Evolutionary conservation across 805 yeast genomes (phyloP).

Genomic region (Lachancea fermentati): DNA sequence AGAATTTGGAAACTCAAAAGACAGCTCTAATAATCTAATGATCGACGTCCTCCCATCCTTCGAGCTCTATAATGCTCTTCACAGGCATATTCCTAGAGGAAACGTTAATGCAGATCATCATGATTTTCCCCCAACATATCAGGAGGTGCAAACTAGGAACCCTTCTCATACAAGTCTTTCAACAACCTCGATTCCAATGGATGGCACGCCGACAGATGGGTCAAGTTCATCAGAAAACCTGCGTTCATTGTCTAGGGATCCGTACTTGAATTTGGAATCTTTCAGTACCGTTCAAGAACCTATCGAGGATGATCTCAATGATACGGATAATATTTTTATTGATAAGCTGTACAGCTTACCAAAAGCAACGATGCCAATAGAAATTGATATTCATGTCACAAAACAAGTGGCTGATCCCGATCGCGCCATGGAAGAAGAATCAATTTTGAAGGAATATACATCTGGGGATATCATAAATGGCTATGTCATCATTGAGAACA

Average conservation of each 20-base stretch:
- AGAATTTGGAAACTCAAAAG: slow-evolving; percentile 5
- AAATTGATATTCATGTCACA: slow-evolving; percentile 46
- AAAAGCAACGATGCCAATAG: slow-evolving; percentile 39
- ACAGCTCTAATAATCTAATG: slow-evolving; percentile 14
- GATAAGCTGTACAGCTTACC: slow-evolving; percentile 49
- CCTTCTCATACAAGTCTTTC: slow-evolving; percentile 3
- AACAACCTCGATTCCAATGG: background rate
- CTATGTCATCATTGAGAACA: slow-evolving; percentile 45
- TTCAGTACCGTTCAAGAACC: slow-evolving; percentile 13
- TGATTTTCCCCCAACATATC: slow-evolving; percentile 35
- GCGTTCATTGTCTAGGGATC: background rate
- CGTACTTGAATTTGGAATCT: slow-evolving; percentile 6
- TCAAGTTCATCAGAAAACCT: background rate
- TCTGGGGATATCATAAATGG: slow-evolving; percentile 69
- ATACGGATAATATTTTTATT: slow-evolving; percentile 41
- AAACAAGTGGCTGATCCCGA: slow-evolving; percentile 44
- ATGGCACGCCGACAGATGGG: background rate
- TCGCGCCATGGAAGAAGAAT: slow-evolving; percentile 41
- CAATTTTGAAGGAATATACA: slow-evolving; percentile 48
- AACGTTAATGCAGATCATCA: slow-evolving; percentile 29
- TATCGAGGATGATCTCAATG: slow-evolving; percentile 31
- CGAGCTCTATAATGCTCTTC: slow-evolving; percentile 54
- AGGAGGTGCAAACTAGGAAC: slow-evolving; percentile 13
- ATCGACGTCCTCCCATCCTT: slow-evolving; percentile 63
- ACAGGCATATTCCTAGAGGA: slow-evolving; percentile 38